Evolutionary conservation across 495 filamentous ascomycete genomes (phyloP).

Genomic region (Amniculicola lignicola): DNA sequence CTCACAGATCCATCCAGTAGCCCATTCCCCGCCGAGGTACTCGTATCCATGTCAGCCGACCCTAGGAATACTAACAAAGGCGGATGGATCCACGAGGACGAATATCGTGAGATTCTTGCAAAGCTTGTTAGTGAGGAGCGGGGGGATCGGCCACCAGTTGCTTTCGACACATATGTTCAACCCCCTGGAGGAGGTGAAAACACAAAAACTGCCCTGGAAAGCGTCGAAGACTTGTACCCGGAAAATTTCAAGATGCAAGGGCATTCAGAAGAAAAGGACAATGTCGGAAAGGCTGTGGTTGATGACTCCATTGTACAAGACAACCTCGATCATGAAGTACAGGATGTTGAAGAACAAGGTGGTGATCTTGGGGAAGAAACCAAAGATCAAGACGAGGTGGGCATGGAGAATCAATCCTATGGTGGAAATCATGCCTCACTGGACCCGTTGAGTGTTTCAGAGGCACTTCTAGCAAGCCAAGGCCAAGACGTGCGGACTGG

Average conservation of each 20-base stretch:
- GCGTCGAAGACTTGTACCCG: conserved; percentile 80
- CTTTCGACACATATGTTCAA: conserved; percentile 64
- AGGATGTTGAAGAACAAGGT: conserved; percentile 9
- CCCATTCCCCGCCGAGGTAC: conserved; percentile 72
- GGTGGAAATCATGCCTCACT: conserved; percentile 8
- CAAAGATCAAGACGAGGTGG: conserved; percentile 8
- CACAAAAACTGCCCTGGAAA: conserved; percentile 74
- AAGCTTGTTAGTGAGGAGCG: conserved; percentile 62
- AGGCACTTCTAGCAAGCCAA: conserved; percentile 5
- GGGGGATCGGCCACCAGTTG: conserved; percentile 48
- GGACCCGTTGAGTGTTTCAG: conserved; percentile 25
- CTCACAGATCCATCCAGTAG: conserved; percentile 60
- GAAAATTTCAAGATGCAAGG: conserved; percentile 50
- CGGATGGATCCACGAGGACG: conserved; percentile 89
- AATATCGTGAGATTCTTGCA: conserved; percentile 63
- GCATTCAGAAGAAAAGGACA: not conserved
- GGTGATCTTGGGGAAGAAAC: not conserved
- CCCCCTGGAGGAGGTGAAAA: conserved; percentile 50
- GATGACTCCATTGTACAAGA: not conserved
- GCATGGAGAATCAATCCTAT: not conserved
- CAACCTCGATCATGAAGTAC: not conserved
- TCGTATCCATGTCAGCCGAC: conserved; percentile 84
- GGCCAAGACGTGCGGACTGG: not conserved
- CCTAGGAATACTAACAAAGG: conserved; percentile 62
- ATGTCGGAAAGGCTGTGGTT: not conserved